Conservation (phyloP, 2,329 filamentous ascomycete genomes). For the Aspergillus persii region DNA sequence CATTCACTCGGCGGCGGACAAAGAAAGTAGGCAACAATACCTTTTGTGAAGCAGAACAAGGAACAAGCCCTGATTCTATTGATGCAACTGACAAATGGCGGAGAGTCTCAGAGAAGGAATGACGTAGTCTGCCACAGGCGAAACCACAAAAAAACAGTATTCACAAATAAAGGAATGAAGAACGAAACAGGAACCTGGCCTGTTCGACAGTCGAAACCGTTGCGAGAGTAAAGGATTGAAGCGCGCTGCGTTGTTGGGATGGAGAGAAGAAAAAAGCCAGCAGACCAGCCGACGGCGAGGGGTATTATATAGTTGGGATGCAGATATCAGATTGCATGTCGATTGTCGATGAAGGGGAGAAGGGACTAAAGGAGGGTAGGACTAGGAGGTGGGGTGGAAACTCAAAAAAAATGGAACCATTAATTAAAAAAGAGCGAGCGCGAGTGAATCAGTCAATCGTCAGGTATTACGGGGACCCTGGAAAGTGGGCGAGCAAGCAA, state of each 20-base stretch:
- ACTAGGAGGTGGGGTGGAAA: not conserved
- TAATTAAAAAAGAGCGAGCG: not conserved
- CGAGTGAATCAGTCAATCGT: not conserved
- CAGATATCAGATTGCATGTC: not conserved
- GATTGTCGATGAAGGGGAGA: not conserved
- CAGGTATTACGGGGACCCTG: not conserved
- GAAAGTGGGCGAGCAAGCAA: not conserved
- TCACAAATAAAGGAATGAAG: slow-evolving; percentile 17
- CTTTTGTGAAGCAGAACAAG: slow-evolving; percentile 20
- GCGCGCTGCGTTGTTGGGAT: slow-evolving; percentile 23
- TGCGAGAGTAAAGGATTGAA: slow-evolving; percentile 19
- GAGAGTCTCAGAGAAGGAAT: slow-evolving; percentile 24
- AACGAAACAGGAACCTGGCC: slow-evolving; percentile 37
- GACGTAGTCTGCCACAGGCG: slow-evolving; percentile 35
- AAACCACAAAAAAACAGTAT: slow-evolving; percentile 20
- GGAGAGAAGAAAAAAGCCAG: slow-evolving; percentile 11
- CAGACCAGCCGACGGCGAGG: slow-evolving; percentile 15
- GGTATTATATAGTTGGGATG: slow-evolving; percentile 16
- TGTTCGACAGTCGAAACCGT: slow-evolving; percentile 29
- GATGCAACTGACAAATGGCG: not conserved
- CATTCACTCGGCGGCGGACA: not conserved
- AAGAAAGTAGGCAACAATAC: slow-evolving; percentile 19
- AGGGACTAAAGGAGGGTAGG: not conserved
- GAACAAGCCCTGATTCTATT: slow-evolving; percentile 4
- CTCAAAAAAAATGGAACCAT: not conserved